A percentile compares a stretch with the other conserved stretches of the same genome.
Conservation (phyloP, 768 basidiomycete species). For the Nidularia sp. region DNA sequence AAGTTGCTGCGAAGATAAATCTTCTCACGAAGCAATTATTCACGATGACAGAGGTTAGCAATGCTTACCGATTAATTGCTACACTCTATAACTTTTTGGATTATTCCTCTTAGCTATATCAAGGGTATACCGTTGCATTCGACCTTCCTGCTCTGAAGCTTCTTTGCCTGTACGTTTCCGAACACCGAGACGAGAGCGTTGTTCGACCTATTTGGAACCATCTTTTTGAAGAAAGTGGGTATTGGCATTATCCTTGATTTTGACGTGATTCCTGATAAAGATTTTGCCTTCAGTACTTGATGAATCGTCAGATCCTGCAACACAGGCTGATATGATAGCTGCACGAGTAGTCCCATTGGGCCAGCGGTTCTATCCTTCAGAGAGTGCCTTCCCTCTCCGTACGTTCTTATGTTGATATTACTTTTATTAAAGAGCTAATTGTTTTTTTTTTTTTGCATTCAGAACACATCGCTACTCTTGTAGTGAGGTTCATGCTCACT, state of each 20-base stretch:
- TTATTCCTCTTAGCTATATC: conserved; percentile 73
- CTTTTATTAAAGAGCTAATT: not conserved
- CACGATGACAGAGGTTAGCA: conserved; percentile 83
- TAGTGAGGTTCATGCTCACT: conserved; percentile 70
- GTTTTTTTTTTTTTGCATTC: not conserved
- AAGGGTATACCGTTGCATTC: conserved; percentile 83
- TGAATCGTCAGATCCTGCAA: conserved; percentile 49
- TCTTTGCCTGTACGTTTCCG: conserved; percentile 89
- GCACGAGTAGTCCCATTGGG: conserved; percentile 69
- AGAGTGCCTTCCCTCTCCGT: conserved; percentile 88
- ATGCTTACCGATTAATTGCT: too few relatives aligned
- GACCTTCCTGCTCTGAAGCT: conserved; percentile 81
- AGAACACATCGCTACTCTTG: conserved; percentile 75
- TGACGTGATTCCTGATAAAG: not conserved
- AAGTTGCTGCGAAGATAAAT: conserved; percentile 60
- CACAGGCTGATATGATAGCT: conserved; percentile 58
- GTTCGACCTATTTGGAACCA: conserved; percentile 86
- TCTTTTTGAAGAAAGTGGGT: conserved; percentile 75
- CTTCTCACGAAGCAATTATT: conserved; percentile 58
- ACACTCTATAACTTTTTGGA: too few relatives aligned
- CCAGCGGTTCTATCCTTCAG: conserved; percentile 86
- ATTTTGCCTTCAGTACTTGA: conserved; percentile 40
- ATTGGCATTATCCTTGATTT: not conserved
- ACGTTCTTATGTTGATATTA: conserved; percentile 22
- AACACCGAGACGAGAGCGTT: conserved; percentile 81